A percentile compares a stretch with the other conserved stretches of the same genome.
Conservation (phyloP, 208 protist genomes). For the Trypanosoma boissoni region DNA sequence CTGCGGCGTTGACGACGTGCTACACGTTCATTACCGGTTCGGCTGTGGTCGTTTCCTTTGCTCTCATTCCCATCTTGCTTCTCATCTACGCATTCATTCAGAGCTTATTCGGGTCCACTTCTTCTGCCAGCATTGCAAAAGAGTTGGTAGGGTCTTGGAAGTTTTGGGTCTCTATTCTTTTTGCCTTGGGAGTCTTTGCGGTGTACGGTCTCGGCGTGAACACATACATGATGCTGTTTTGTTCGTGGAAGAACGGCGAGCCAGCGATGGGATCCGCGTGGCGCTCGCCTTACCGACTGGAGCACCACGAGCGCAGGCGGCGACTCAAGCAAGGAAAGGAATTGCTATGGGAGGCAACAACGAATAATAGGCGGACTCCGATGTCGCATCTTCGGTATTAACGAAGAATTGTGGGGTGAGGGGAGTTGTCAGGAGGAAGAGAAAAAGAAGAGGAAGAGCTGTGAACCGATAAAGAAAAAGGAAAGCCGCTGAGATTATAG, state of each 20-base stretch:
- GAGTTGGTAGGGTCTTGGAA: slow-evolving; percentile 43
- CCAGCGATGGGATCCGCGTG: slow-evolving; percentile 46
- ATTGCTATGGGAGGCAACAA: not conserved
- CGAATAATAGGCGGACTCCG: not conserved
- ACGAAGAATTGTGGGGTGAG: not conserved
- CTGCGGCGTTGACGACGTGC: slow-evolving; percentile 31
- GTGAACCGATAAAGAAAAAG: too few species aligned
- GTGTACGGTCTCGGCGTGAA: slow-evolving; percentile 54
- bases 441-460: not conserved
- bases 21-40: slow-evolving; percentile 51
- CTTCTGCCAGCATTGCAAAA: slow-evolving; percentile 45
- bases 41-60: slow-evolving; percentile 30
- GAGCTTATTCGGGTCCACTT: slow-evolving; percentile 55
- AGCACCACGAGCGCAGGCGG: slow-evolving; percentile 28
- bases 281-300: slow-evolving; percentile 36
- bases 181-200: slow-evolving; percentile 45
- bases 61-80: slow-evolving; percentile 33
- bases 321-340: slow-evolving; percentile 11
- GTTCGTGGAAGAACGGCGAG: slow-evolving; percentile 56
- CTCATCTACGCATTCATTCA: slow-evolving; percentile 46
- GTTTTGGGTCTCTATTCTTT: slow-evolving; percentile 61
- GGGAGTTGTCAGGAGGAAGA: not conserved
- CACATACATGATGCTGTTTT: slow-evolving; percentile 58
- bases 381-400: not conserved
- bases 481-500: too few species aligned